These are phyloP conservation scores for Colletotrichum sp. DNA, from an alignment of 2,329 filamentous ascomycete species.

Conservation along the genomic window DNA sequence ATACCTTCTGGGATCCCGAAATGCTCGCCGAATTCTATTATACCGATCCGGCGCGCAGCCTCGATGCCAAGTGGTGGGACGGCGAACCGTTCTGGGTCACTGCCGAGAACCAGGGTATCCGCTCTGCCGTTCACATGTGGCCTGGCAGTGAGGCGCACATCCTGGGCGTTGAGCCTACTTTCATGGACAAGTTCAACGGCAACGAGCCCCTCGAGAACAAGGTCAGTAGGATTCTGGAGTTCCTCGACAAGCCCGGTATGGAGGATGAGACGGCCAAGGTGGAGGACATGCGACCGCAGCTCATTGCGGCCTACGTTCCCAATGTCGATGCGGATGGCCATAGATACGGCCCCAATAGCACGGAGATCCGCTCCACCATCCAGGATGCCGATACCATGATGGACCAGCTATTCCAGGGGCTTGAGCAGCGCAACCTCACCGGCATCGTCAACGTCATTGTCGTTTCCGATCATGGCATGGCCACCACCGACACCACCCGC, in stretches of 20 bases:
- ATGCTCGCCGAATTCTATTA: constrained; percentile 85
- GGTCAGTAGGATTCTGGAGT: constrained; percentile 78
- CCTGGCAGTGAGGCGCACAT: constrained; percentile 93
- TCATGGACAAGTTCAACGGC: constrained; percentile 84
- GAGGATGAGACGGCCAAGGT: constrained; percentile 59
- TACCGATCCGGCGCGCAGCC: constrained; percentile 75
- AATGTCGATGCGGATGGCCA: constrained; percentile 91
- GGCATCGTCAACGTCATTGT: constrained; percentile 90
- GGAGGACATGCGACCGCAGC: constrained; percentile 74
- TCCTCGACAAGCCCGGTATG: constrained; percentile 81
- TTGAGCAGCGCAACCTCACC: constrained; percentile 84
- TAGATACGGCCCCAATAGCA: constrained; percentile 90
- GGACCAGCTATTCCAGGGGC: constrained; percentile 73
- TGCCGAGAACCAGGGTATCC: constrained; percentile 81
- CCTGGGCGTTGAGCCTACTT: constrained; percentile 73
- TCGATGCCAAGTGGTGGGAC: constrained; percentile 92
- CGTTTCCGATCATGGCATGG: constrained; percentile 99
- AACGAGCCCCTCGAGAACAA: constrained; percentile 78
- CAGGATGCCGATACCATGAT: constrained; percentile 83
- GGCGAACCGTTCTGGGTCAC: constrained; percentile 95
- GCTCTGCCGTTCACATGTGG: constrained; percentile 96
- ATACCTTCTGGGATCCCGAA: constrained; percentile 89
- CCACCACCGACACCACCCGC: constrained; percentile 81
- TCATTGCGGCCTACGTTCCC: constrained; percentile 94
- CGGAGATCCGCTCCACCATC: constrained; percentile 83